phyloP scores from a whole-genome alignment of 805 yeast genomes.

The Spathaspora passalidarum region DNA sequence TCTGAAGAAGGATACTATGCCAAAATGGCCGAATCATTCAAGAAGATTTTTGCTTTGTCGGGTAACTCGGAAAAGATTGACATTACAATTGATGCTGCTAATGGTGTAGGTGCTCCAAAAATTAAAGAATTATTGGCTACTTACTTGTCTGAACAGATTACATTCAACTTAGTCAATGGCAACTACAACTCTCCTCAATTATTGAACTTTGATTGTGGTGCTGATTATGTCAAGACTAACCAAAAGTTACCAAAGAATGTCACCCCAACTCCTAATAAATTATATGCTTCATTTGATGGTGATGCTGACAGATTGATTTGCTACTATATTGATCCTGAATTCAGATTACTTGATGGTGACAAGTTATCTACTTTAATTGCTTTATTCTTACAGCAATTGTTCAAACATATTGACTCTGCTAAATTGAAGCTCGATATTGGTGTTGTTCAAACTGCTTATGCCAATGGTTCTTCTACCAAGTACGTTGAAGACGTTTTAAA shows the following conservation, averaged over 20 bases:
- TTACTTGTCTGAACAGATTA: slow-evolving; percentile 39
- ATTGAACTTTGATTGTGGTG: slow-evolving; percentile 84
- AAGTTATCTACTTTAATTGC: slow-evolving; percentile 87
- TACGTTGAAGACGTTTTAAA: slow-evolving; percentile 59
- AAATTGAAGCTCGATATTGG: slow-evolving; percentile 55
- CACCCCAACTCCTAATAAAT: slow-evolving; percentile 38
- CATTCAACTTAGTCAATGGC: slow-evolving; percentile 49
- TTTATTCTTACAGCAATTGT: slow-evolving; percentile 52
- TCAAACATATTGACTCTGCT: slow-evolving; percentile 44
- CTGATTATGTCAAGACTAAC: slow-evolving; percentile 90
- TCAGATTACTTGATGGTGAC: slow-evolving; percentile 83
- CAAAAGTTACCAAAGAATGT: slow-evolving; percentile 73
- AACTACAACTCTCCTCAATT: slow-evolving; percentile 49
- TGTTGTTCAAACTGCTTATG: slow-evolving; percentile 96
- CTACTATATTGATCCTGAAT: slow-evolving; percentile 51
- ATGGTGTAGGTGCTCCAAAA: slow-evolving; percentile 94
- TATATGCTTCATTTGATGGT: slow-evolving; percentile 90
- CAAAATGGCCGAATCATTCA: slow-evolving; percentile 57
- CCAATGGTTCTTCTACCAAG: slow-evolving; percentile 87
- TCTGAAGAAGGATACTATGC: slow-evolving; percentile 67
- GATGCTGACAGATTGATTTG: slow-evolving; percentile 95
- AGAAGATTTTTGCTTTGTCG: slow-evolving; percentile 34
- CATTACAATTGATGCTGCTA: slow-evolving; percentile 84
- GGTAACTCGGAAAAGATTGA: slow-evolving; percentile 24
- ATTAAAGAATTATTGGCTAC: slow-evolving; percentile 45